A percentile compares a stretch with the other conserved stretches of the same genome.
Conservation (phyloP, 2,329 filamentous ascomycete genomes). For the Rhynchosporium agropyri region DNA sequence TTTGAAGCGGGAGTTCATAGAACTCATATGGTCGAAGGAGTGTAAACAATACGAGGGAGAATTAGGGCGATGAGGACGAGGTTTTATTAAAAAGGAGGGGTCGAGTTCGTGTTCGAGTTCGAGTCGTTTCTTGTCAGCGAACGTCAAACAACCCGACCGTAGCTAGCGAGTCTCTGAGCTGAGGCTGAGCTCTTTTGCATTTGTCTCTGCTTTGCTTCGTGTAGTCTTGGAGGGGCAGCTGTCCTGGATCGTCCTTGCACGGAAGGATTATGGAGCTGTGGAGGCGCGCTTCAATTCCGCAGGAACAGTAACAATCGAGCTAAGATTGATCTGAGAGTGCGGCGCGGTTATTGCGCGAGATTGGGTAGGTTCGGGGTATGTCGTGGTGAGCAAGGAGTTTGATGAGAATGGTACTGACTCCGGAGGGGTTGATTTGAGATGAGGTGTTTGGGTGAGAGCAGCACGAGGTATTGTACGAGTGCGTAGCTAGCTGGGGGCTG, state of each 20-base stretch:
- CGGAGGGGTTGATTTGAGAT: neutral
- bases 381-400: neutral
- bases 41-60: constrained; percentile 43
- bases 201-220: constrained; percentile 3
- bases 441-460: neutral
- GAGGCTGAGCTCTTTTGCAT: constrained; percentile 10
- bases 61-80: constrained; percentile 34
- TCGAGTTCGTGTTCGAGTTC: constrained; percentile 16
- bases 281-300: constrained; percentile 9
- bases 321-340: neutral
- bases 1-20: constrained; percentile 79
- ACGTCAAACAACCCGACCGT: constrained; percentile 2
- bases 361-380: neutral
- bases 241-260: constrained; percentile 10
- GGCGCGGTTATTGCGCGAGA: neutral
- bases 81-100: constrained; percentile 20
- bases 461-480: neutral
- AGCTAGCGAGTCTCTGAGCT: constrained; percentile 18
- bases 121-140: constrained; percentile 19
- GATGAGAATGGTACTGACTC: neutral
- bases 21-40: constrained; percentile 62
- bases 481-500: neutral
- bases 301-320: constrained; percentile 7
- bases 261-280: constrained; percentile 9
- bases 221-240: neutral